phyloP scores from a whole-genome alignment of 345 rosid species.

The Eucalyptus caleyi region DNA sequence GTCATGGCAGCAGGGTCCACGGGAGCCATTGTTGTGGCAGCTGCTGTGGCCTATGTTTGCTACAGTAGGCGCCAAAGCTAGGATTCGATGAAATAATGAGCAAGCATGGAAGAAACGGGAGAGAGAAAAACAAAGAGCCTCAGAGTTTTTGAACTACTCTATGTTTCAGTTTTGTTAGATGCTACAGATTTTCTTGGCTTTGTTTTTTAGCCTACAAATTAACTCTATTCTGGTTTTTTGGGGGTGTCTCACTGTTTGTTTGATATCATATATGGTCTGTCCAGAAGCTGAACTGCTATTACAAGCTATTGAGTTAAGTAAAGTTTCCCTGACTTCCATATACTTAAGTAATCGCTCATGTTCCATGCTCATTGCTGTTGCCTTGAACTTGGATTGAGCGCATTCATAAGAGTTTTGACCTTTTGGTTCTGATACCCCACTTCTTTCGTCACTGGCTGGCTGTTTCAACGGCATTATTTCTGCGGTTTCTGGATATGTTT shows the following conservation, averaged over 20 bases:
- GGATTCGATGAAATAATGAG: background rate
- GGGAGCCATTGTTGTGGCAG: constrained; percentile 31
- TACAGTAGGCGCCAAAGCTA: constrained; percentile 20
- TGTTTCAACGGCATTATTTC: background rate
- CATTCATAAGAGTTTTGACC: background rate
- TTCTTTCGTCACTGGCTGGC: background rate
- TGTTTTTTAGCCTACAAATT: constrained; percentile 9
- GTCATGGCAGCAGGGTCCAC: constrained; percentile 35
- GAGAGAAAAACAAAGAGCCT: background rate
- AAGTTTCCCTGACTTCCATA: background rate
- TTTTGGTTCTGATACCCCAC: background rate
- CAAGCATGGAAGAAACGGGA: background rate
- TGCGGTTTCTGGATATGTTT: background rate
- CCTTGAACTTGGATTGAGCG: background rate
- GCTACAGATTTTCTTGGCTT: constrained; percentile 6
- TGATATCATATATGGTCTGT: background rate
- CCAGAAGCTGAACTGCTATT: background rate
- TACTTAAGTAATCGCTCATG: background rate
- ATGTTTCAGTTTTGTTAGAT: constrained; percentile 19
- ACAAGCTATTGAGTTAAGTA: background rate
- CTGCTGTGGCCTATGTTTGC: constrained; percentile 35
- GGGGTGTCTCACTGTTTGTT: constrained; percentile 10
- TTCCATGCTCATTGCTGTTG: background rate
- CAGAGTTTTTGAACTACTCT: background rate
- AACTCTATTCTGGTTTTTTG: background rate